phyloP scores from a whole-genome alignment of 169 alveolate genomes.

The Plasmodium cynomolgi region DNA sequence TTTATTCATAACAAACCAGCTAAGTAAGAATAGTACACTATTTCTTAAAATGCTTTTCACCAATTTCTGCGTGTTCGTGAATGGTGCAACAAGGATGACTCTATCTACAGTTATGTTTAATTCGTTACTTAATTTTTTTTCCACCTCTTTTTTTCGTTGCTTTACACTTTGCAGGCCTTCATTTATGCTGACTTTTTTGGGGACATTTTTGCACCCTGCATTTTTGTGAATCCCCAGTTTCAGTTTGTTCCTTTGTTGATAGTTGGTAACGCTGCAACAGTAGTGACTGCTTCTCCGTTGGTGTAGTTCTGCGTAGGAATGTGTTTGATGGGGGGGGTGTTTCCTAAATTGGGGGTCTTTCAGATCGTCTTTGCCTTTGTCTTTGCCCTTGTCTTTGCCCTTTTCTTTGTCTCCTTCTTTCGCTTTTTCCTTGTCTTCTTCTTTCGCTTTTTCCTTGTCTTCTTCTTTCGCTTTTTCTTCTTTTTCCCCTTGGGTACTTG shows the following conservation, averaged over 20 bases:
- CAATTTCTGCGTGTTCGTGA: conserved; percentile 68
- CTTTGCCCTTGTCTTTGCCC: no score
- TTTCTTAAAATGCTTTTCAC: conserved; percentile 56
- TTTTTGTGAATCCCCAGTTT: not conserved
- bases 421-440: no score
- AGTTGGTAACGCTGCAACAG: not conserved
- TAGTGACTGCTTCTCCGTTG: not conserved
- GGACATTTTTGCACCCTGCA: not conserved
- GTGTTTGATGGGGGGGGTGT: not conserved
- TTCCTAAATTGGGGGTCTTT: not conserved
- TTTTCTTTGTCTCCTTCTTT: no score
- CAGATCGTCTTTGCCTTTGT: not conserved
- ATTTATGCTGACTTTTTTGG: not conserved
- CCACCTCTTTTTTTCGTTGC: not conserved
- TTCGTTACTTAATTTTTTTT: conserved; percentile 4
- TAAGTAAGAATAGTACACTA: conserved; percentile 46
- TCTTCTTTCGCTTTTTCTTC: no score
- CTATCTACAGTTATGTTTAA: conserved; percentile 43
- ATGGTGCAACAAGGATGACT: conserved; percentile 61
- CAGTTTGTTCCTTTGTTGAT: not conserved
- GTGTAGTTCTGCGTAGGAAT: not conserved
- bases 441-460: no score
- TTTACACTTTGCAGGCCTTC: not conserved
- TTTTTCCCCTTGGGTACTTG: not conserved
- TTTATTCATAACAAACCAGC: conserved; percentile 66